These are phyloP conservation scores for Jimgerdemannia flammicorona DNA, from an alignment of 192 early-diverging fungal genomes.

Conservation along the genomic window DNA sequence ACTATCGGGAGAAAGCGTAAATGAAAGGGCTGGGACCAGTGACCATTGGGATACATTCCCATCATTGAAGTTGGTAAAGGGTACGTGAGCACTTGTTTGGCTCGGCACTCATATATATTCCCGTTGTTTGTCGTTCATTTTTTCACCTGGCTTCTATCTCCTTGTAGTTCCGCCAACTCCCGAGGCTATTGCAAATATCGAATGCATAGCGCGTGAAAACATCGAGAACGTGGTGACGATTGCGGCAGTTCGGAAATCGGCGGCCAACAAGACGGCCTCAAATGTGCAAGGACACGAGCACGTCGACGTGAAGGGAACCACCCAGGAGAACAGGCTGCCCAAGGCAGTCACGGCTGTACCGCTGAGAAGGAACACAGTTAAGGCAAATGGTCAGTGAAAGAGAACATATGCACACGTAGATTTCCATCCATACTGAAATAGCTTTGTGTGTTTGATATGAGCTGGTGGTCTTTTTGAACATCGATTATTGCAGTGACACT, in stretches of 20 bases:
- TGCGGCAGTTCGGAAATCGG: neutral
- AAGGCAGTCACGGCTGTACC: neutral
- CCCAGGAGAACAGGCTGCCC: neutral
- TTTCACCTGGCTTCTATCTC: no score
- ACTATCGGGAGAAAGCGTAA: neutral
- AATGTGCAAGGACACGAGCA: no score
- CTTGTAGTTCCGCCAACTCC: neutral
- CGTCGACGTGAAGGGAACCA: neutral
- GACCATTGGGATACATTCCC: neutral
- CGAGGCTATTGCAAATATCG: neutral
- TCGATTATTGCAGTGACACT: no score
- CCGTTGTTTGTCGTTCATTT: no score
- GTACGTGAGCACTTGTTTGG: neutral
- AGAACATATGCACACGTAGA: neutral
- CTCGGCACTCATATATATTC: no score
- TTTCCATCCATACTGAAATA: no score
- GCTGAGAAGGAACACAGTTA: neutral
- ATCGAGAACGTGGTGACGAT: neutral
- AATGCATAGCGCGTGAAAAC: neutral
- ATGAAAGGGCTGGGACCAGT: neutral
- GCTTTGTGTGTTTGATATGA: no score
- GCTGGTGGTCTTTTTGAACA: no score
- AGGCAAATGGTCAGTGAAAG: neutral
- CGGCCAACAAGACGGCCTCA: neutral
- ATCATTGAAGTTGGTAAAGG: neutral